phyloP scores from a whole-genome alignment of 2,329 filamentous ascomycete genomes.

The Fusarium continuum region DNA sequence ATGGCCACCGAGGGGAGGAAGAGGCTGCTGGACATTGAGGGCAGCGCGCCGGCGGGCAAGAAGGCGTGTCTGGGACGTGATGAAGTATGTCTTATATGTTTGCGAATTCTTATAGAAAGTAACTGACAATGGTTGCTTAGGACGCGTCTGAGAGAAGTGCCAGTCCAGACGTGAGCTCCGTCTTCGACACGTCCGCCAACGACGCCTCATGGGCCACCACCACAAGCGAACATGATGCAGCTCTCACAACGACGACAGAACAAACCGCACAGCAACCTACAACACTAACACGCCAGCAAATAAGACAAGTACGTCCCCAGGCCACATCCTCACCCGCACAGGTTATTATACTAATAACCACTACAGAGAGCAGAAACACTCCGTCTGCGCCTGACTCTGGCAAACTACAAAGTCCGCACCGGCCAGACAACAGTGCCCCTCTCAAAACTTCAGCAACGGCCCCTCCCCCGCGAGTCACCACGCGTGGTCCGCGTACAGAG shows the following conservation, averaged over 20 bases:
- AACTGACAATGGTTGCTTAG: constrained; percentile 20
- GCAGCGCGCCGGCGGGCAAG: constrained; percentile 43
- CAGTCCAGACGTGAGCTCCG: constrained; percentile 57
- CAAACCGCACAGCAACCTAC: constrained; percentile 8
- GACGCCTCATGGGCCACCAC: constrained; percentile 60
- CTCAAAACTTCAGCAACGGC: constrained; percentile 61
- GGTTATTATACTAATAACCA: constrained; percentile 2
- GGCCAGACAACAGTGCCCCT: constrained; percentile 75
- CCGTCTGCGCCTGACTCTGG: constrained; percentile 73
- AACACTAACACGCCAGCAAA: constrained; percentile 61
- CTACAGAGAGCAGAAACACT: constrained; percentile 70
- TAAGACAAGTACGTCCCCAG: constrained; percentile 56
- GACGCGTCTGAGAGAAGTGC: constrained; percentile 45
- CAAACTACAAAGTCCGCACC: constrained; percentile 78
- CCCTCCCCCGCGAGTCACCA: constrained; percentile 39
- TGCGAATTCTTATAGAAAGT: background rate
- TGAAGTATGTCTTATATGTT: constrained; percentile 39
- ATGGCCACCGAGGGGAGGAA: constrained; percentile 44
- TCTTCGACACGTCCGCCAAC: constrained; percentile 60
- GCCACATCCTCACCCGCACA: background rate
- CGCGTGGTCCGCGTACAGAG: constrained; percentile 41
- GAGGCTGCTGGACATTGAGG: constrained; percentile 40
- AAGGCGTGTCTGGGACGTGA: constrained; percentile 48
- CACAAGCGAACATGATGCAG: constrained; percentile 59
- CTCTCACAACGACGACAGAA: constrained; percentile 11